Base-by-base conservation (phyloP, 768 basidiomycete species). In the Collybia mongolica region DNA sequence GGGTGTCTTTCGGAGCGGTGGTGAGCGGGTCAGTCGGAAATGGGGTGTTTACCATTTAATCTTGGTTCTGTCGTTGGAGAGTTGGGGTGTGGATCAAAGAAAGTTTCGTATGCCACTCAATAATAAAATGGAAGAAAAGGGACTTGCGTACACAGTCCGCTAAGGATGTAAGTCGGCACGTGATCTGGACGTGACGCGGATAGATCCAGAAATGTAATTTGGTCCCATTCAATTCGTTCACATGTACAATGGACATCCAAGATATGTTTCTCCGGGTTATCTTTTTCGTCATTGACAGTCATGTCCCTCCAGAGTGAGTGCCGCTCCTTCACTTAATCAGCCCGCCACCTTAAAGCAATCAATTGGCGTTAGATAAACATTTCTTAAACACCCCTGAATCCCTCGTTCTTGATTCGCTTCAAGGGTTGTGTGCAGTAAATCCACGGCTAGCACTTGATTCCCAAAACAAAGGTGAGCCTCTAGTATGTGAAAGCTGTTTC, bases 371-470 rank as follows among this genome's bases (percentile, higher is more conserved):
- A 73, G 72, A 67, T 52, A 94, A 96, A 60, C 94, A 97, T 72
- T 81, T 97, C 54, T 55, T 90, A 53, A 93, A 94, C 67, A 63
- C 76, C 3, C 76, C 92, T 1, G 69, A 80, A 29, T 72, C 81
- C 2, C 78, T 95, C 36, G 93, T 93, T 19, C 64, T 84, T 45
- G 88, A 95, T 61, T 86, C 91, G 0, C 81, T 97, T 37, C 69
- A 74, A 51, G 93, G 92, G 3, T 71, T 93, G 19, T 82, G 80
- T 58, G 75, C 77, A 1, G 54, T 86, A 43, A 94, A 95, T 66
- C 84, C 90, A 0, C 72, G 81, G 39, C 66, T 96, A 51, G 72
- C 79, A 28, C 73, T 96, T 38, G 91, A 96, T 66, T 67, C 71
- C 2, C 68, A 74, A 18, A 83, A 88, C 65, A 90, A 84, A 75